Evolutionary conservation across 2,329 filamentous ascomycete species (phyloP).

Genomic region (Bipolaris gigantea): DNA sequence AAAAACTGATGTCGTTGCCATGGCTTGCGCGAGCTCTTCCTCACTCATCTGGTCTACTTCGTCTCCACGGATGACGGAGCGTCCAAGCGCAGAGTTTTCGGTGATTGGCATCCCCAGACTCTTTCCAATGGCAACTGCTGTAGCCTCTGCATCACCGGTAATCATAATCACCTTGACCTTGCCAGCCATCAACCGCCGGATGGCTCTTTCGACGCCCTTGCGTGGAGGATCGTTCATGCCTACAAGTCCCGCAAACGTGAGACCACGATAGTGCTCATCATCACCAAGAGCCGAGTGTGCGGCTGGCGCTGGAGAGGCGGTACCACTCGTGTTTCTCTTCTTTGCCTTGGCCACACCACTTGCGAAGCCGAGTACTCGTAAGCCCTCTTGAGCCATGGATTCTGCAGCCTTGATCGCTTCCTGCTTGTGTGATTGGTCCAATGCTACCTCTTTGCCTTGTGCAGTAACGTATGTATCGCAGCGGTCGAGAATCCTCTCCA

Average conservation of each 20-base stretch:
- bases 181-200: slow-evolving; percentile 85
- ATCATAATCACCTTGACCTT: slow-evolving; percentile 99
- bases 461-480: slow-evolving; percentile 89
- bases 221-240: slow-evolving; percentile 97
- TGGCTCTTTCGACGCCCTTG: slow-evolving; percentile 85
- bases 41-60: slow-evolving; percentile 94
- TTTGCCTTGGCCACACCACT: slow-evolving; percentile 65
- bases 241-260: slow-evolving; percentile 88
- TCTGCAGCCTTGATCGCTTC: slow-evolving; percentile 80
- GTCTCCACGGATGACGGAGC: slow-evolving; percentile 79
- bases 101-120: slow-evolving; percentile 91
- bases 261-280: slow-evolving; percentile 77
- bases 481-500: slow-evolving; percentile 81
- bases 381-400: slow-evolving; percentile 81
- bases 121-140: slow-evolving; percentile 88
- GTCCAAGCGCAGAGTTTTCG: slow-evolving; percentile 61
- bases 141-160: slow-evolving; percentile 93
- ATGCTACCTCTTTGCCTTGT: slow-evolving; percentile 81
- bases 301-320: slow-evolving; percentile 32
- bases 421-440: slow-evolving; percentile 75
- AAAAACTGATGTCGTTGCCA: slow-evolving; percentile 89
- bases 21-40: slow-evolving; percentile 78
- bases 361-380: slow-evolving; percentile 90
- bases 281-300: slow-evolving; percentile 46
- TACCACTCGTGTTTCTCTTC: slow-evolving; percentile 36